Conservation (phyloP, 2,329 filamentous ascomycete genomes). For the Macroventuria anomochaeta region DNA sequence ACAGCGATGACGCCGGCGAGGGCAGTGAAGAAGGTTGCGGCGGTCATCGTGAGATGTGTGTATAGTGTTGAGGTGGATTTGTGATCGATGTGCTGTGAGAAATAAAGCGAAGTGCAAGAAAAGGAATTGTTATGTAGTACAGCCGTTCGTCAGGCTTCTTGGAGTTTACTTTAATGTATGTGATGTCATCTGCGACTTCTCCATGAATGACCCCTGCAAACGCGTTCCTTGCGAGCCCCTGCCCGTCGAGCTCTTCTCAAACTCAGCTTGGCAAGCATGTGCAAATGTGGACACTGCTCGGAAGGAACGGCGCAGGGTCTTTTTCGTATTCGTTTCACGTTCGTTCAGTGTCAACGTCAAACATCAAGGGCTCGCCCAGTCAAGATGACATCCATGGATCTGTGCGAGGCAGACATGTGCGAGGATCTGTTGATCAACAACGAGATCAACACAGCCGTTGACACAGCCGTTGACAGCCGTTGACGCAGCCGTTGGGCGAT, state of each 20-base stretch:
- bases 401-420: conserved; percentile 1
- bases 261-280: conserved; percentile 13
- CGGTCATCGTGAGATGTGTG: conserved; percentile 31
- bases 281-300: conserved; percentile 6
- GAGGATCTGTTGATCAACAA: conserved; percentile 1
- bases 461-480: not conserved
- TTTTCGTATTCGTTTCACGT: conserved; percentile 14
- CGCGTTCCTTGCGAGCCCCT: conserved; percentile 2
- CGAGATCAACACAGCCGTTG: not conserved
- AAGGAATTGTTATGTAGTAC: not conserved
- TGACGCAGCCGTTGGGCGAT: not conserved
- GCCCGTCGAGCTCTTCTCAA: conserved; percentile 3
- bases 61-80: not conserved
- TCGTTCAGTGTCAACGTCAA: conserved; percentile 1
- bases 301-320: conserved; percentile 15
- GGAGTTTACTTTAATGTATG: not conserved
- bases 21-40: conserved; percentile 39
- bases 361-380: conserved; percentile 3
- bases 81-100: not conserved
- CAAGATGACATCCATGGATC: not conserved
- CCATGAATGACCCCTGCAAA: conserved; percentile 8
- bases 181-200: conserved; percentile 13
- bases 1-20: conserved; percentile 46
- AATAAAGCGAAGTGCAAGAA: not conserved
- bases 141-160: conserved; percentile 7